Percentiles rank a stretch among this genome's conserved stretches.
phyloP scores from a whole-genome alignment of 2,329 filamentous ascomycete genomes.

The Zymoseptoria passerinii region DNA sequence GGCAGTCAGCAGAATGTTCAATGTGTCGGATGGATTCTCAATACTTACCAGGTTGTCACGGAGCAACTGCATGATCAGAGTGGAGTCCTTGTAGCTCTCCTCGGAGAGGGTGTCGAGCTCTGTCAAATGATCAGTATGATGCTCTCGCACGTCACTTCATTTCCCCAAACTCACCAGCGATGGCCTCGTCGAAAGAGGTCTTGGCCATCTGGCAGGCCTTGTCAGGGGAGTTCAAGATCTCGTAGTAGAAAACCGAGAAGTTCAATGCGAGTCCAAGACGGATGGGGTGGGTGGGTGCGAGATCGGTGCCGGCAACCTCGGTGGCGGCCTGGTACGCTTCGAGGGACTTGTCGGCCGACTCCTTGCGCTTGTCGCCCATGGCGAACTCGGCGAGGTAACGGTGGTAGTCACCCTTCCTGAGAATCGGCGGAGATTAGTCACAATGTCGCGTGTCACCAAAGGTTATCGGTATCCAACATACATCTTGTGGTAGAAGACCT shows the following conservation, averaged over 20 bases:
- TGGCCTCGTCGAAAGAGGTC: constrained; percentile 92
- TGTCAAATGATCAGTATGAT: constrained; percentile 29
- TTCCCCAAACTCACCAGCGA: constrained; percentile 51
- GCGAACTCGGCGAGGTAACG: constrained; percentile 97
- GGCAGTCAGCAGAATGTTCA: constrained; percentile 26
- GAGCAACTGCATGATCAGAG: constrained; percentile 96
- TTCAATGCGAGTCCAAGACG: constrained; percentile 85
- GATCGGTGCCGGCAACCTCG: constrained; percentile 80
- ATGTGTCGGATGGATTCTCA: not conserved
- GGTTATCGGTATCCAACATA: constrained; percentile 37
- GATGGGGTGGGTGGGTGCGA: constrained; percentile 87
- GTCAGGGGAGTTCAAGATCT: constrained; percentile 97
- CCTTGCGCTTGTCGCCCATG: constrained; percentile 88
- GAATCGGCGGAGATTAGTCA: constrained; percentile 10
- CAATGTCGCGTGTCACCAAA: not conserved
- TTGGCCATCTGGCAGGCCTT: constrained; percentile 97
- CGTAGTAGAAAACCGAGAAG: constrained; percentile 99
- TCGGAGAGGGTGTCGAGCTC: constrained; percentile 95
- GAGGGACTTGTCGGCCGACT: constrained; percentile 83
- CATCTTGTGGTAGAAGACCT: constrained; percentile 99
- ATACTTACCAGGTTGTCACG: constrained; percentile 77
- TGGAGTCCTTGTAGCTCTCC: constrained; percentile 99
- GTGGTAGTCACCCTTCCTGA: constrained; percentile 98
- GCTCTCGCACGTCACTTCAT: not conserved
- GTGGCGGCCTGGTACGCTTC: constrained; percentile 96